A percentile compares a stretch with the other conserved stretches of the same genome.
Conservation (phyloP, 441 rosid genomes). For the Gossypium davidsonii region DNA sequence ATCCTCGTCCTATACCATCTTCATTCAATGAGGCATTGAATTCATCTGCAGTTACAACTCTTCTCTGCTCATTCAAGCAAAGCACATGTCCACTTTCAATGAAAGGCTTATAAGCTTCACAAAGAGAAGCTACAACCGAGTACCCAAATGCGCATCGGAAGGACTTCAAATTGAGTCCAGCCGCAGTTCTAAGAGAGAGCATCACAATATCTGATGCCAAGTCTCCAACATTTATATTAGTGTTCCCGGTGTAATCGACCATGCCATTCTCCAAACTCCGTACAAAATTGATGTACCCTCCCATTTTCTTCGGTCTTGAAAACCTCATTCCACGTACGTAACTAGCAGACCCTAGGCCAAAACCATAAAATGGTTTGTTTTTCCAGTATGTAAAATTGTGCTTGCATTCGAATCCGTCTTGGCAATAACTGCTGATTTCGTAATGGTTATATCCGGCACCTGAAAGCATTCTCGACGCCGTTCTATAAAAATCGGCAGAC, state of each 20-base stretch:
- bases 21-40: slow-evolving; percentile 25
- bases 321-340: slow-evolving; percentile 74
- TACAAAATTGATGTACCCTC: slow-evolving; percentile 56
- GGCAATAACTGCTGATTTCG: slow-evolving; percentile 76
- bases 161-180: slow-evolving; percentile 66
- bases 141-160: slow-evolving; percentile 59
- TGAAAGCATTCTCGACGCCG: slow-evolving; percentile 60
- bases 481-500: slow-evolving; percentile 71
- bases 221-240: slow-evolving; percentile 45
- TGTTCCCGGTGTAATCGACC: slow-evolving; percentile 28
- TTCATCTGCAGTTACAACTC: slow-evolving; percentile 35
- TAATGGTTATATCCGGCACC: slow-evolving; percentile 67
- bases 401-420: slow-evolving; percentile 62
- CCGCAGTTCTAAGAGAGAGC: slow-evolving; percentile 84
- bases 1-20: slow-evolving; percentile 28
- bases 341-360: slow-evolving; percentile 94
- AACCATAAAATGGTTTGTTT: slow-evolving; percentile 75
- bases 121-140: slow-evolving; percentile 44
- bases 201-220: slow-evolving; percentile 70
- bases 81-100: slow-evolving; percentile 69
- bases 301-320: slow-evolving; percentile 79
- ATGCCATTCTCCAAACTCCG: slow-evolving; percentile 49
- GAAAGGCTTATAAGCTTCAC: slow-evolving; percentile 55
- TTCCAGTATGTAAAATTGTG: slow-evolving; percentile 85
- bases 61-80: slow-evolving; percentile 57